Base-by-base conservation (phyloP, 306 rosid genomes). In the Cucurbita ficifolia region DNA sequence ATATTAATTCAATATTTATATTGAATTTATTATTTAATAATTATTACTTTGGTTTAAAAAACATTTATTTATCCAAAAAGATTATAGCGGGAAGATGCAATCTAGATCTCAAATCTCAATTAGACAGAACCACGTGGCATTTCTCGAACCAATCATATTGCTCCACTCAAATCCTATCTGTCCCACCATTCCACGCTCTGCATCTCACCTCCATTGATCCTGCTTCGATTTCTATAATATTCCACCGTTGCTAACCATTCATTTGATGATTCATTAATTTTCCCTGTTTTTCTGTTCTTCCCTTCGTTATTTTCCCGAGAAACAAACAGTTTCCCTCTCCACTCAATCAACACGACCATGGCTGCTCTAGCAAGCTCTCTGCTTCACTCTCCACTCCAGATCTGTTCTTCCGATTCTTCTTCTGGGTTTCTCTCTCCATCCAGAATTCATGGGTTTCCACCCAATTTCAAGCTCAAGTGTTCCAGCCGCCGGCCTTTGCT, bases 361-460 rank as follows among this genome's bases (percentile, higher is more conserved):
- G 86, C 88, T 78, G 75, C 88, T 33, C 46, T 84, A 21, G 77
- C 81, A 10, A 80, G 69, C 70, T 78, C 83, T 33, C 81, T 77
- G 49, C 83, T 79, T 67, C 84, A 64, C 39, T 74, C 69, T 42
- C 56, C 80, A 14, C 24, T 70, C 8, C 35, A 38, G n/a, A 40
- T 65, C 53, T n/a, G 53, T 43, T 5, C 18, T 40, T 42, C 53
- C 53, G 91, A 84, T 86, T 76, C 63, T 83, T 45, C 55, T 84
- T 36, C 72, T 78, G 10, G 78, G 70, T 71, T 76, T 77, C 42
- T 83, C 71, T 59, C 82, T 76, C 59, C 85, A 54, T 35, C 71
- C 21, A 14, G 12, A 35, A 35, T 60, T 7, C 22, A 35, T 35
- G 45, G 19, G 67, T 59, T 48, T 62, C 75, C 14, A 21, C 70